Evolutionary conservation across 192 early-diverging fungal genomes (phyloP).

Genomic region (Gryganskiella cystojenkinii): DNA sequence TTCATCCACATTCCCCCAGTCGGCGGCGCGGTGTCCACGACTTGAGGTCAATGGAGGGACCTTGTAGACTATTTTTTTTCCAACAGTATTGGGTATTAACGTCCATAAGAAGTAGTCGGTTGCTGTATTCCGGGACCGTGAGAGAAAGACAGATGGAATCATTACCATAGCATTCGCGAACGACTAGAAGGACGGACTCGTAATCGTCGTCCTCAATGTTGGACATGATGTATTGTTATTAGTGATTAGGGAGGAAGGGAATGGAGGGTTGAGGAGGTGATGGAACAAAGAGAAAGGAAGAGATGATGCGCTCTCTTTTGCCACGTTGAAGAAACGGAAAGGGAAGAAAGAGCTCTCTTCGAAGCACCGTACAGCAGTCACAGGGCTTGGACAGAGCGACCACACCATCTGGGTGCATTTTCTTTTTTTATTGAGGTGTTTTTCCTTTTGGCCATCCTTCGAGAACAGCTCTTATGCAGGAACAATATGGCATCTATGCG

Average conservation of each 20-base stretch:
- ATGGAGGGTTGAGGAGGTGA: neutral
- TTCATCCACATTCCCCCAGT: conserved; percentile 82
- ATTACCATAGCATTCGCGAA: conserved; percentile 80
- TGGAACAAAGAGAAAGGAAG: neutral
- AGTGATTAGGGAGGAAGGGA: neutral
- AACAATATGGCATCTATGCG: conserved; percentile 42
- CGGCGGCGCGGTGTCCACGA: conserved; percentile 65
- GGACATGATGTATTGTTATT: conserved; percentile 21
- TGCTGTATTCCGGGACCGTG: neutral
- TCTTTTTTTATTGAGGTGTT: no score
- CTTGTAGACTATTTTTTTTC: conserved; percentile 59
- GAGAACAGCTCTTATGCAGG: conserved; percentile 9
- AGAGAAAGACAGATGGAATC: neutral
- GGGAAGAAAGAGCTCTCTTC: no score
- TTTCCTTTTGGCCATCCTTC: no score
- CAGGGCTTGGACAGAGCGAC: neutral
- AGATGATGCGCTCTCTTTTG: no score
- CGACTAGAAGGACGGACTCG: conserved; percentile 82
- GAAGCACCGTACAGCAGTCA: no score
- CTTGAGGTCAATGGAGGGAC: conserved; percentile 78
- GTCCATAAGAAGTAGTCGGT: neutral
- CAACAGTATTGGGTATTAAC: neutral
- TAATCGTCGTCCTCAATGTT: conserved; percentile 67
- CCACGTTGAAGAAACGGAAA: no score
- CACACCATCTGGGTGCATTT: neutral